Conservation (phyloP, 805 yeast genomes). For the Sugiyamaella floridensis region DNA sequence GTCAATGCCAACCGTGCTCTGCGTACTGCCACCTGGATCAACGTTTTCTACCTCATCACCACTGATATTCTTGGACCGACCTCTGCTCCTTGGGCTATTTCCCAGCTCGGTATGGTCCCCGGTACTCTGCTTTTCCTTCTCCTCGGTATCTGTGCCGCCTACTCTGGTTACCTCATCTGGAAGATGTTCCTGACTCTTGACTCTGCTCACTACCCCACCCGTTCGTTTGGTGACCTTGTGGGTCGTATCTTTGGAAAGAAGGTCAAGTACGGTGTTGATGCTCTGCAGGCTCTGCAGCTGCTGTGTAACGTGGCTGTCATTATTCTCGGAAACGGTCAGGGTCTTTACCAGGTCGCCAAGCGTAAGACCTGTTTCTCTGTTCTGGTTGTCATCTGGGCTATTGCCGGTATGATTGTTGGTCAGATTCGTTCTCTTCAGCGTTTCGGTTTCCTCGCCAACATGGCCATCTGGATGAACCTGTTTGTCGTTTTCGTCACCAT, state of each 20-base stretch:
- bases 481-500: conserved; percentile 39
- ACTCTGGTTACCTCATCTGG: conserved; percentile 38
- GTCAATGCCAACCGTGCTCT: conserved; percentile 17
- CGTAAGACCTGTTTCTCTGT: conserved; percentile 35
- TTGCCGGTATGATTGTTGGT: conserved; percentile 39
- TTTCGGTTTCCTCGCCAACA: conserved; percentile 38
- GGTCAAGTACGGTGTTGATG: conserved; percentile 31
- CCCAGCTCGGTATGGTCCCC: conserved; percentile 41
- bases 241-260: conserved; percentile 35
- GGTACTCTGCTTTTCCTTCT: conserved; percentile 38
- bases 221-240: conserved; percentile 38
- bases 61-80: conserved; percentile 44
- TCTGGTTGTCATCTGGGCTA: conserved; percentile 38
- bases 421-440: conserved; percentile 36
- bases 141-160: conserved; percentile 38
- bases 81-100: conserved; percentile 40
- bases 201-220: conserved; percentile 39
- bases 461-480: conserved; percentile 43
- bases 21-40: conserved; percentile 21
- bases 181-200: conserved; percentile 33
- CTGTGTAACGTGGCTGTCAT: conserved; percentile 40
- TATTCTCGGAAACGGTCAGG: conserved; percentile 38
- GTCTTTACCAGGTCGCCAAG: conserved; percentile 35
- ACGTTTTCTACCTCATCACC: conserved; percentile 41
- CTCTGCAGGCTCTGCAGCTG: conserved; percentile 38